A percentile compares a stretch with the other conserved stretches of the same genome.
Conservation (phyloP, 768 basidiomycete genomes). For the Nevesoporus exiguus region DNA sequence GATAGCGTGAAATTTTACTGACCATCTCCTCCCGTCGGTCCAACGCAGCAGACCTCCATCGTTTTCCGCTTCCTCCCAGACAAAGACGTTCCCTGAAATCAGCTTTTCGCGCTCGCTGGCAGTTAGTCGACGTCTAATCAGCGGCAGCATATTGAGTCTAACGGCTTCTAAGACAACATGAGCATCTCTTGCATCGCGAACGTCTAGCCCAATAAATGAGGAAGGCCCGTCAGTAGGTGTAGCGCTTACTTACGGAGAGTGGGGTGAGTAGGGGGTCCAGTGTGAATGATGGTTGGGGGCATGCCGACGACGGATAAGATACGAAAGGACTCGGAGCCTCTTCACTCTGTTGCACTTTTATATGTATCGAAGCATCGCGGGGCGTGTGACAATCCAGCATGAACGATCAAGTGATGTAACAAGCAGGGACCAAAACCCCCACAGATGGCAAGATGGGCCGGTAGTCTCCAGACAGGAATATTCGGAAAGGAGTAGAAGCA, state of each 20-base stretch:
- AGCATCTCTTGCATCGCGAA: conserved; percentile 77
- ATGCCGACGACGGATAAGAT: conserved; percentile 8
- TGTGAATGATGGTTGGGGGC: conserved; percentile 16
- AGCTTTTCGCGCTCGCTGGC: conserved; percentile 68
- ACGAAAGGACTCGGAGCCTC: conserved; percentile 2
- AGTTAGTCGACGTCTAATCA: conserved; percentile 68
- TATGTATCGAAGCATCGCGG: conserved; percentile 16
- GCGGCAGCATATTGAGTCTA: conserved; percentile 61
- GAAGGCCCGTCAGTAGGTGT: not conserved
- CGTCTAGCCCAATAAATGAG: conserved; percentile 42
- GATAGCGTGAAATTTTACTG: conserved; percentile 10
- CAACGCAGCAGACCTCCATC: conserved; percentile 68
- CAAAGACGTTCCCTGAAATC: conserved; percentile 71
- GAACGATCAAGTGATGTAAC: conserved; percentile 18
- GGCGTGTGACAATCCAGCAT: conserved; percentile 16
- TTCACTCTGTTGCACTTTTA: conserved; percentile 19
- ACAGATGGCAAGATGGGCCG: conserved; percentile 19
- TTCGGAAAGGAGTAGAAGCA: conserved; percentile 18
- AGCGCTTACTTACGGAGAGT: conserved; percentile 26
- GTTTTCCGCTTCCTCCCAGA: conserved; percentile 81
- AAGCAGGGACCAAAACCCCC: conserved; percentile 10
- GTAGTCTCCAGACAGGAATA: conserved; percentile 15
- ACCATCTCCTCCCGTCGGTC: conserved; percentile 84
- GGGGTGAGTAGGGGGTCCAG: conserved; percentile 30
- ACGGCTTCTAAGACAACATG: conserved; percentile 77